Base-by-base conservation (phyloP, 768 basidiomycete genomes). In the Mycena leptocephala region DNA sequence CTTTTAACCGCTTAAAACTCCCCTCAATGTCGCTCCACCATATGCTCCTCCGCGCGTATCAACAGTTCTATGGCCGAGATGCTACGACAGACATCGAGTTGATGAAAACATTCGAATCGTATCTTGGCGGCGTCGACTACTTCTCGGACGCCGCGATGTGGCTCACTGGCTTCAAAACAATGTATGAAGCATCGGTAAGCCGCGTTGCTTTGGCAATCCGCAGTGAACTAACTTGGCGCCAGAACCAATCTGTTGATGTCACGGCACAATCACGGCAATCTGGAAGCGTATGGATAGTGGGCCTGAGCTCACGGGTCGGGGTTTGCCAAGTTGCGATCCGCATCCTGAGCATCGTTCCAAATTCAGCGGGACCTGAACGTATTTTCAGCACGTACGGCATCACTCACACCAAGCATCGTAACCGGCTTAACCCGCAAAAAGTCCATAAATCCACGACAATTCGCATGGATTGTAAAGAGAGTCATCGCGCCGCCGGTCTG, bases 281-380 rank as follows among this genome's bases (percentile, higher is more conserved):
- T 72, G 56, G 67, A 64, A 33, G 9, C 46, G 53, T 26, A 70
- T 66, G 46, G 62, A 48, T 22, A 39, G n/a, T 30, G 6, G 13
- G 6, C 14, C 28, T 39, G 37, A 39, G 26, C 53, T 55, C 37
- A 73, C 33, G 39, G 75, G 68, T 32, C 76, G 72, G 63, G 53
- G 24, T 76, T 83, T 33, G 72, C 80, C 14, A 74, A 75, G 32
- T 69, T 85, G 83, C 82, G 8, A 80, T 83, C 37, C 76, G 66
- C 48, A 72, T 84, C 39, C 79, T 83, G 35, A 79, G 71, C 46
- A 75, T 84, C 24, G 66, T 81, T 28, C 69, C 81, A 11, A 85
- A 84, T 67, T 84, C 84, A 11, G 82, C 82, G 16, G 80, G 79
- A 33, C 74, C 69, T 32, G 84, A 85, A 72, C 79, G 82, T 28